phyloP scores from a whole-genome alignment of 345 rosid species.

The Eutrema heterophyllum region DNA sequence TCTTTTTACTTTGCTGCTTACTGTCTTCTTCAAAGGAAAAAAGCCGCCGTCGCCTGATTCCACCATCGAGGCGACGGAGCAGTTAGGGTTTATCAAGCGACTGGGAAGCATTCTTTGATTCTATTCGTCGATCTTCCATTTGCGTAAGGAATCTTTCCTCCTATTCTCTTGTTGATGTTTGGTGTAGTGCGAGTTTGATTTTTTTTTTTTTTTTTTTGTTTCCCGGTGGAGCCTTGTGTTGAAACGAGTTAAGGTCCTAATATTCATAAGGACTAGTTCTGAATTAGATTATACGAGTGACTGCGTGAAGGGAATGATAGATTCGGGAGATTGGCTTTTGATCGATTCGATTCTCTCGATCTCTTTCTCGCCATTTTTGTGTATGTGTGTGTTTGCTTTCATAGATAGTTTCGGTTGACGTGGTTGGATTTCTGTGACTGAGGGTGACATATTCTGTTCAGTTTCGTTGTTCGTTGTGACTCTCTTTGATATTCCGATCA shows the following conservation, averaged over 20 bases:
- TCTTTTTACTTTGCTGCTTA: background rate
- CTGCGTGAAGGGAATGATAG: background rate
- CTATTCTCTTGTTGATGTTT: background rate
- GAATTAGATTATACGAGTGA: background rate
- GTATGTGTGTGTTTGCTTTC: background rate
- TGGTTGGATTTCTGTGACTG: background rate
- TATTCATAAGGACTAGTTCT: background rate
- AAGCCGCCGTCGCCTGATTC: constrained; percentile 33
- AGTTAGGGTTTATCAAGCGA: background rate
- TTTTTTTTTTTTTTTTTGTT: background rate
- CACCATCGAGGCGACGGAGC: constrained; percentile 29
- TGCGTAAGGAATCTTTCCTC: constrained; percentile 10
- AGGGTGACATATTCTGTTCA: background rate
- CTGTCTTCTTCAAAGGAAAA: background rate
- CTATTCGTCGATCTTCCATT: constrained; percentile 18
- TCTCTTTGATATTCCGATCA: too few species aligned
- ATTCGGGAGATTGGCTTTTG: background rate
- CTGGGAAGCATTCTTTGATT: background rate
- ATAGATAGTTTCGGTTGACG: background rate
- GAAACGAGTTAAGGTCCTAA: constrained; percentile 1
- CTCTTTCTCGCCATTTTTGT: background rate
- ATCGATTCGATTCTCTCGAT: constrained; percentile 14
- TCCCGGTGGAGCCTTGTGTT: background rate
- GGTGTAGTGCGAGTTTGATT: background rate
- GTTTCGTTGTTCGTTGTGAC: background rate